Evolutionary conservation across 805 yeast genomes (phyloP).

Genomic region (Pichia insulana): DNA sequence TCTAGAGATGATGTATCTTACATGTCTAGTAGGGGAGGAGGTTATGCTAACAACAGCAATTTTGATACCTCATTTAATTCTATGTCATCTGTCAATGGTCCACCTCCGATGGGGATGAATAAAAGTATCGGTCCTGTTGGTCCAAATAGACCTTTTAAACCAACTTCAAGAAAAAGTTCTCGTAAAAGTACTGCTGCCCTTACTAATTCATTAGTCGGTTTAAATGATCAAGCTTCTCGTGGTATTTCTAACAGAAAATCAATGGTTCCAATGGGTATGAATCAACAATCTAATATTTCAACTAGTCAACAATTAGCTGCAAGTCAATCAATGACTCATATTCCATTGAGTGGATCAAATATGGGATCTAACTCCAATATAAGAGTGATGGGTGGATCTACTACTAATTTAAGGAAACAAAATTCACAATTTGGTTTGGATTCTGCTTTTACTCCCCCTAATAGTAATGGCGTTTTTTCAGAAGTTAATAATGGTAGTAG

Average conservation of each 20-base stretch:
- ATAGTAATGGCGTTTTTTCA: constrained; percentile 3
- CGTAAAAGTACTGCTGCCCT: constrained; percentile 33
- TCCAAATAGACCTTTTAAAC: constrained; percentile 25
- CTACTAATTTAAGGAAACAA: neutral
- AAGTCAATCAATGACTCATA: neutral
- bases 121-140: constrained; percentile 1
- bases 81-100: constrained; percentile 2
- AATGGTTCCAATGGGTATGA: constrained; percentile 20
- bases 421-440: constrained; percentile 1
- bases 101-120: neutral
- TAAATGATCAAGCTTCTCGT: constrained; percentile 17
- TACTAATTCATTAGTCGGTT: constrained; percentile 16
- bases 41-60: constrained; percentile 2
- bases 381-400: constrained; percentile 1
- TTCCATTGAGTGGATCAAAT: neutral
- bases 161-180: constrained; percentile 34
- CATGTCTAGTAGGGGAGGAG: constrained; percentile 13
- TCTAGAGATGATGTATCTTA: constrained; percentile 19
- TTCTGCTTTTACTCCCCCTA: constrained; percentile 1
- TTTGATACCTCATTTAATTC: constrained; percentile 11
- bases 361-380: neutral
- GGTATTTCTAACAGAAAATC: constrained; percentile 22
- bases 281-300: neutral
- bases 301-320: neutral
- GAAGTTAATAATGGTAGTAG: constrained; percentile 4